A percentile compares a stretch with the other conserved stretches of the same genome.
These are phyloP conservation scores for Eucalyptus globulus DNA, from an alignment of 345 rosid species.

Conservation along the genomic window DNA sequence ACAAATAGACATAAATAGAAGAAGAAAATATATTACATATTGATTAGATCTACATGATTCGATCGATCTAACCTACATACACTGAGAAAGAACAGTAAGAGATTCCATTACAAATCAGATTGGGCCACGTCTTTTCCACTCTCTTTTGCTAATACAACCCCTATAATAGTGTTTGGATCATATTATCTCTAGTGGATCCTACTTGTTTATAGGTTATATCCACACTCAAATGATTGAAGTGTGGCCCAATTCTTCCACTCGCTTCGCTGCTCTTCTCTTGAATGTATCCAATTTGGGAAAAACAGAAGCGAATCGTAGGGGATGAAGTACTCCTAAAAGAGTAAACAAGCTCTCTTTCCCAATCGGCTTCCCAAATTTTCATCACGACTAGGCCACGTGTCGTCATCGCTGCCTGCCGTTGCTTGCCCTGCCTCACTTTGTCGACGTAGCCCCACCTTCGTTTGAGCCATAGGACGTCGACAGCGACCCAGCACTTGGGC, in stretches of 20 bases:
- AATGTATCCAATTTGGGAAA: background rate
- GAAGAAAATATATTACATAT: too few species aligned
- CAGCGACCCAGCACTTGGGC: background rate
- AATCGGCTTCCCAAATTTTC: background rate
- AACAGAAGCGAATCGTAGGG: background rate
- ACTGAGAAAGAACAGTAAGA: accelerated
- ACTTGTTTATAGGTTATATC: background rate
- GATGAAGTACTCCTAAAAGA: background rate
- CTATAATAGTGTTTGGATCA: background rate
- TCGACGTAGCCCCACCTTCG: background rate
- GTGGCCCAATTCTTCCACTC: background rate
- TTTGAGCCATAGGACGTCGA: background rate
- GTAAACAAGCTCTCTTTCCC: background rate
- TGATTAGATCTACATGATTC: too few species aligned
- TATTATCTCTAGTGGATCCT: background rate
- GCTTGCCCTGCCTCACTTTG: background rate
- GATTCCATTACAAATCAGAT: too few species aligned
- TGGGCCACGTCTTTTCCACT: background rate
- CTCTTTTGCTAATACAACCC: background rate
- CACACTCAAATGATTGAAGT: background rate
- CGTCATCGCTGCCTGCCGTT: background rate
- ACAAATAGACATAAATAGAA: too few species aligned
- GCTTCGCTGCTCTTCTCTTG: background rate
- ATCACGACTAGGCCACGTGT: background rate
- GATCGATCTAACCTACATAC: accelerated